Evolutionary conservation across 441 rosid genomes (phyloP), one percentile per base, ranked within the genome.

Genomic region (Pelargonium australe): DNA sequence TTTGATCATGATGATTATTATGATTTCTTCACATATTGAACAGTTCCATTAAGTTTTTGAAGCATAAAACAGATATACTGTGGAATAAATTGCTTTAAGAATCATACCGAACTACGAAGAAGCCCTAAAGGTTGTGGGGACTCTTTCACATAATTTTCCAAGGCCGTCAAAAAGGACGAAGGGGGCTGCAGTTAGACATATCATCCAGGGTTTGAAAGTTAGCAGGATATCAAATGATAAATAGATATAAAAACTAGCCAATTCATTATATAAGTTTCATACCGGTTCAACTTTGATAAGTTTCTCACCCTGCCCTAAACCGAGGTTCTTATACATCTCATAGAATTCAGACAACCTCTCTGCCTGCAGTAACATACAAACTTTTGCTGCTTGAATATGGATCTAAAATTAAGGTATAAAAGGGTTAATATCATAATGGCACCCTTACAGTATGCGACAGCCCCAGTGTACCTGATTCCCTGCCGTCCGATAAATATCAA

Each of bases 401-500:
- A 45, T 45, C 12, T 45, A n/a, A 28, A 62, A 63, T 20, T 41
- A 14, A 41, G 55, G 43, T 62, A 28, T 12, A 28, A 10, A 45
- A 9, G n/a, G 51, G 51, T 45, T 4, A 45, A 11, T 1, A 45
- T 45, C n/a, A 7, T 45, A 12, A 45, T 45, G 12, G 3, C n/a
- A 12, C 51, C 51, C 51, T 4, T 10, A 45, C 13, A 45, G n/a
- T 62, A 31, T 10, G 11, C 68, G 34, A 70, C 23, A 11, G 0
- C 34, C 0, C 9, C 57, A 62, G 64, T 37, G 0, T 73, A 78
- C 88, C 85, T 87, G 89, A 65, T 44, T 55, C n/a, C 73, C 74
- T n/a, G 87, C 78, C 75, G 71, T 82, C 75, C 70, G 68, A 73
- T 83, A 87, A 28, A 87, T 85, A 11, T 85, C 83, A 20, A 85